Conservation (phyloP, 495 filamentous ascomycete genomes). For the Penicillium macrosclerotiorum region DNA sequence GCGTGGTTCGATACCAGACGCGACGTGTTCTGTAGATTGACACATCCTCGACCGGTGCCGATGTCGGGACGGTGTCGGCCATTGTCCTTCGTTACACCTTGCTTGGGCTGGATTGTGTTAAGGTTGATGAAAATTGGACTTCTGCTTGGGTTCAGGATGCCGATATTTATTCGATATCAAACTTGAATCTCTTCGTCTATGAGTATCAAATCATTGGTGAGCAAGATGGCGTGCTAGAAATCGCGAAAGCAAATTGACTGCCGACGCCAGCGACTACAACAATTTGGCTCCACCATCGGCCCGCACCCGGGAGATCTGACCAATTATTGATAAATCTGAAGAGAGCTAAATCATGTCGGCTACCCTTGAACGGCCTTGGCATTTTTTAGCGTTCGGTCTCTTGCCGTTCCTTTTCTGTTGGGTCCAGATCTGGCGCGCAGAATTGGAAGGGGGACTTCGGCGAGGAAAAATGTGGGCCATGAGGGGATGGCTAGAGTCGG, state of each 20-base stretch:
- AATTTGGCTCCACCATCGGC: not conserved
- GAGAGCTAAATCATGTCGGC: not conserved
- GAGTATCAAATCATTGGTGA: not conserved
- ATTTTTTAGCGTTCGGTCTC: not conserved
- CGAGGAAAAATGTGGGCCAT: slow-evolving; percentile 1
- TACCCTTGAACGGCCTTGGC: not conserved
- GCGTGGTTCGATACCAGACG: slow-evolving; percentile 57
- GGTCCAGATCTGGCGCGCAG: not conserved
- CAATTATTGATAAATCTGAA: not conserved
- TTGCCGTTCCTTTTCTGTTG: not conserved
- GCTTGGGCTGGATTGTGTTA: too few relatives aligned
- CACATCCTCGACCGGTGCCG: slow-evolving; percentile 8
- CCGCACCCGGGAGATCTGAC: not conserved
- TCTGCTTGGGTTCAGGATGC: too few relatives aligned
- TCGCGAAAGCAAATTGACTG: not conserved
- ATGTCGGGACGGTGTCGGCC: slow-evolving; percentile 10
- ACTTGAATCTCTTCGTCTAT: not conserved
- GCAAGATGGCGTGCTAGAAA: slow-evolving; percentile 10
- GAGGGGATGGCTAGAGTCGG: too few relatives aligned
- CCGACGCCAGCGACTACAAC: not conserved
- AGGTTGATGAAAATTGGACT: too few relatives aligned
- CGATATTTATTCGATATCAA: not conserved
- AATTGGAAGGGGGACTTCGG: not conserved
- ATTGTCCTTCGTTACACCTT: slow-evolving; percentile 2
- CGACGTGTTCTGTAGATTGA: slow-evolving; percentile 12